Conservation (phyloP, 75 land plant genomes). For the Gnetum montanum region DNA sequence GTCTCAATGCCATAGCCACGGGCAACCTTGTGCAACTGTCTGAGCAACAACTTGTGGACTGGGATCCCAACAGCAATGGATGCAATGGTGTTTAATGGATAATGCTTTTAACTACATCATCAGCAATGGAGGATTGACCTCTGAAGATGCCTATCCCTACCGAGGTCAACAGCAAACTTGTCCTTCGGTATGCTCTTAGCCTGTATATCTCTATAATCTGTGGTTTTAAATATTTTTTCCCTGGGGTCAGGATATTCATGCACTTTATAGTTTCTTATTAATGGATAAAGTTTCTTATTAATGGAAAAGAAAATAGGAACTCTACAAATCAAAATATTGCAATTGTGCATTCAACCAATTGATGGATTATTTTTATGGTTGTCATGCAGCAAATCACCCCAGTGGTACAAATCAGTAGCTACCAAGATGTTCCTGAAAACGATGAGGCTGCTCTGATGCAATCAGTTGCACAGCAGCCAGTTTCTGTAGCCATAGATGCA, state of each 20-base stretch:
- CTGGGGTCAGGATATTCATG: no score
- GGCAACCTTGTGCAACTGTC: conserved; percentile 21
- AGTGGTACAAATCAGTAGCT: conserved; percentile 15
- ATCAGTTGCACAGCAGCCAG: conserved; percentile 29
- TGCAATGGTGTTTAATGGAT: conserved; percentile 37
- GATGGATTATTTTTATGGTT: no score
- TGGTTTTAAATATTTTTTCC: no score
- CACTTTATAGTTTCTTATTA: no score
- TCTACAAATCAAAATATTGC: no score
- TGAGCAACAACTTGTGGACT: conserved; percentile 33
- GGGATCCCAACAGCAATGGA: conserved; percentile 26
- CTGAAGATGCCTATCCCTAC: conserved; percentile 41
- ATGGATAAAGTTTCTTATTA: no score
- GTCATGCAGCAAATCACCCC: conserved; percentile 6
- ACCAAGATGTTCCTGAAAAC: conserved; percentile 24
- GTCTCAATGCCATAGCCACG: conserved; percentile 31
- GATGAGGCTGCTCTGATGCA: conserved; percentile 19
- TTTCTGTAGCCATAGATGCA: conserved; percentile 31
- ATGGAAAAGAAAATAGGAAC: no score
- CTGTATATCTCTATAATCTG: no score
- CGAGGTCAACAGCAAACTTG: no score
- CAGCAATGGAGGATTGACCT: conserved; percentile 39
- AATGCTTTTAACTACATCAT: conserved; percentile 41
- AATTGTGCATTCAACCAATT: no score
- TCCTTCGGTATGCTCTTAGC: no score